These are phyloP conservation scores for Syncephalastrum contaminatum DNA, from an alignment of 371 early-diverging fungal genomes.

Conservation along the genomic window DNA sequence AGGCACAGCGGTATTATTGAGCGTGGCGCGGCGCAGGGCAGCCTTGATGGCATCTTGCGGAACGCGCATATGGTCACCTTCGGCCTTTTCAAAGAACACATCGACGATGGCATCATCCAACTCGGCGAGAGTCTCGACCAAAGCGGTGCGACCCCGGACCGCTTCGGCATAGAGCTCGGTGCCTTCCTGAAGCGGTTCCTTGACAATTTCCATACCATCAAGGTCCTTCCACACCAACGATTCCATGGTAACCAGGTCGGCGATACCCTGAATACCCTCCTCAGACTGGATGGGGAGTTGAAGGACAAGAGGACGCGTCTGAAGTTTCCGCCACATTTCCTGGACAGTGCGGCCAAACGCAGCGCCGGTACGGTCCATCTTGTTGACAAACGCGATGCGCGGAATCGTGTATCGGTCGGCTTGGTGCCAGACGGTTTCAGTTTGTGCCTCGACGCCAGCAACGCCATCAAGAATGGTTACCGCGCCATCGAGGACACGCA, in stretches of 20 bases:
- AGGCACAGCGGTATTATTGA: constrained; percentile 71
- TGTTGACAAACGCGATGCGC: constrained; percentile 90
- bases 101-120: constrained; percentile 87
- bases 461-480: constrained; percentile 92
- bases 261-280: constrained; percentile 54
- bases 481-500: constrained; percentile 93
- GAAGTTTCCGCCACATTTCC: constrained; percentile 67
- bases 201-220: constrained; percentile 50
- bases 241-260: constrained; percentile 82
- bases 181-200: constrained; percentile 10
- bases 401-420: constrained; percentile 84
- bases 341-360: constrained; percentile 61
- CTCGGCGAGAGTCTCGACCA: constrained; percentile 86
- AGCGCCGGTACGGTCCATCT: constrained; percentile 90
- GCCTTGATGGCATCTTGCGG: constrained; percentile 56
- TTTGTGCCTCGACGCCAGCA: constrained; percentile 97
- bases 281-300: constrained; percentile 62
- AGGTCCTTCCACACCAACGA: constrained; percentile 61
- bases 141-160: constrained; percentile 52
- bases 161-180: constrained; percentile 47
- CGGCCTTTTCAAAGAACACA: constrained; percentile 66
- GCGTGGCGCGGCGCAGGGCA: constrained; percentile 74
- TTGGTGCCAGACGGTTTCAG: constrained; percentile 92
- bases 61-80: constrained; percentile 69
- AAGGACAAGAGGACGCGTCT: constrained; percentile 68